These are phyloP conservation scores for Eruca vesicaria DNA, from an alignment of 441 rosid genomes.

Conservation along the genomic window DNA sequence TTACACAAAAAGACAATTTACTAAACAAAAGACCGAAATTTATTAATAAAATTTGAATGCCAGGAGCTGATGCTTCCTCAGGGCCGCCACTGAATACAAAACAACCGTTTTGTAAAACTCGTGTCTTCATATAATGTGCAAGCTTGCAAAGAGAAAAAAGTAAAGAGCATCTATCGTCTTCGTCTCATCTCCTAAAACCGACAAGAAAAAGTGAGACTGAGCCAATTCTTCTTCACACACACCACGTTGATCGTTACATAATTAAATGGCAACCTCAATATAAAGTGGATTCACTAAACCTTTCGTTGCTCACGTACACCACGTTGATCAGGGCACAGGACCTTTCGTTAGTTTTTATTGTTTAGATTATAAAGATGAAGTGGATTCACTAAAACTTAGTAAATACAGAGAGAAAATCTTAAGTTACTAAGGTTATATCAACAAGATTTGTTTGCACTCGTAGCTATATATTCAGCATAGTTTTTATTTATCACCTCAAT, in stretches of 20 bases:
- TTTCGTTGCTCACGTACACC: not conserved
- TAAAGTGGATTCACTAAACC: no score
- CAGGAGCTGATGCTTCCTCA: no score
- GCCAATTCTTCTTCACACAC: not conserved
- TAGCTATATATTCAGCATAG: not conserved
- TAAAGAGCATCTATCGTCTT: conserved; percentile 10
- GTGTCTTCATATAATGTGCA: conserved; percentile 24
- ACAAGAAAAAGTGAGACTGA: conserved; percentile 13
- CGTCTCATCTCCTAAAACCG: conserved; percentile 9
- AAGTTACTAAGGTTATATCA: not conserved
- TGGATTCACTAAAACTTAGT: not conserved
- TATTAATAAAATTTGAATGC: no score
- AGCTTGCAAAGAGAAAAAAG: not conserved
- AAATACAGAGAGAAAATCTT: not conserved
- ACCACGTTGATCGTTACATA: conserved; percentile 3
- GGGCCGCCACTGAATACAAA: no score
- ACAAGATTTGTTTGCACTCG: not conserved
- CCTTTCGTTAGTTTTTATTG: not conserved
- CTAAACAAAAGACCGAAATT: no score
- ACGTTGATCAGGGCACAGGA: not conserved
- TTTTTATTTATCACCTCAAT: not conserved
- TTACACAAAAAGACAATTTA: no score
- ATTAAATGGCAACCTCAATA: not conserved
- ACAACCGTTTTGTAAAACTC: conserved; percentile 6
- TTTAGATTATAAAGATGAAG: not conserved